A percentile compares a stretch with the other conserved stretches of the same genome.
phyloP scores from a whole-genome alignment of 371 early-diverging fungal species.

The Apophysomyces sp. region DNA sequence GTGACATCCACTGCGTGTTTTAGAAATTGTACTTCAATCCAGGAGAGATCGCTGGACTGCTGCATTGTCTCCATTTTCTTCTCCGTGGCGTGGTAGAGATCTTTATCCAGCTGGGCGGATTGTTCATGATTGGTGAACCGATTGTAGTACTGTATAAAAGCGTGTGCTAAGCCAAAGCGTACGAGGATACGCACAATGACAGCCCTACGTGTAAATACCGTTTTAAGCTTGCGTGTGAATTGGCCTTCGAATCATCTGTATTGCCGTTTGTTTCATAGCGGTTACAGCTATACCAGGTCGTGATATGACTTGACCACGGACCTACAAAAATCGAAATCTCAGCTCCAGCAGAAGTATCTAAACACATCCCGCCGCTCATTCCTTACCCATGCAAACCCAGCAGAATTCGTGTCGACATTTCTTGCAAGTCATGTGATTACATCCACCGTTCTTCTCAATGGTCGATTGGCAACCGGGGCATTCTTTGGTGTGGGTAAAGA shows the following conservation, averaged over 20 bases:
- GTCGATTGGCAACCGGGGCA: slow-evolving; percentile 92
- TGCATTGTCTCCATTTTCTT: slow-evolving; percentile 97
- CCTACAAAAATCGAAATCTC: slow-evolving; percentile 44
- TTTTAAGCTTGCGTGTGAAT: slow-evolving; percentile 88
- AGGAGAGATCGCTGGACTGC: slow-evolving; percentile 82
- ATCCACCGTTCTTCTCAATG: slow-evolving; percentile 98
- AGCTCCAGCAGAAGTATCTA: slow-evolving; percentile 14
- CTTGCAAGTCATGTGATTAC: slow-evolving; percentile 94
- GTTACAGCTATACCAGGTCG: slow-evolving; percentile 89
- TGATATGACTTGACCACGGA: slow-evolving; percentile 94
- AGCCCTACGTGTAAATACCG: slow-evolving; percentile 88
- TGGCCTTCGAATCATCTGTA: slow-evolving; percentile 77
- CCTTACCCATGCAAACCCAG: slow-evolving; percentile 77
- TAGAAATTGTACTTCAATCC: slow-evolving; percentile 98
- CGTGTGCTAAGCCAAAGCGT: no score
- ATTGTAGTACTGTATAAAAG: slow-evolving; percentile 79
- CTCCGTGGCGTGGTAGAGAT: slow-evolving; percentile 86
- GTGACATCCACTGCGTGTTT: slow-evolving; percentile 90
- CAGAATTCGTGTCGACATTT: slow-evolving; percentile 88
- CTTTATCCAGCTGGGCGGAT: slow-evolving; percentile 86
- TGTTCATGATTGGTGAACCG: slow-evolving; percentile 98
- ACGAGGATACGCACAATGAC: neutral
- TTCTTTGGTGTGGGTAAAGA: slow-evolving; percentile 95
- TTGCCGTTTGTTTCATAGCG: slow-evolving; percentile 87
- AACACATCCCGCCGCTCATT: slow-evolving; percentile 11